These are phyloP conservation scores for Circinella umbellata DNA, from an alignment of 371 early-diverging fungal species.

Conservation along the genomic window DNA sequence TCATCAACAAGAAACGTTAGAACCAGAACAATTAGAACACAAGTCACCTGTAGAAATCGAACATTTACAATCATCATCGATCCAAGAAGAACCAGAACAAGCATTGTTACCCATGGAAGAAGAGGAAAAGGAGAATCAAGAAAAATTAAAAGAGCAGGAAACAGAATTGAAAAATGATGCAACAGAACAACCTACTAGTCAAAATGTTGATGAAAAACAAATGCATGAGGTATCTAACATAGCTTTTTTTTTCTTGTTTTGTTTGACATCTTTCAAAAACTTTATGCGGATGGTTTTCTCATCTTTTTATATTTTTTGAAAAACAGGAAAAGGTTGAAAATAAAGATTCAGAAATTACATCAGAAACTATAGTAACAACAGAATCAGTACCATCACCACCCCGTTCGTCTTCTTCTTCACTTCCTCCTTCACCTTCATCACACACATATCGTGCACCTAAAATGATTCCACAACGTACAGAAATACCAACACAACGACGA, in stretches of 20 bases:
- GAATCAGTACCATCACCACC: background rate
- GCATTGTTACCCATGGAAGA: background rate
- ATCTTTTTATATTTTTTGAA: background rate
- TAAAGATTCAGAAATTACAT: background rate
- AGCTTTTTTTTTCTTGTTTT: too few relatives aligned
- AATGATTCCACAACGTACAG: constrained; percentile 28
- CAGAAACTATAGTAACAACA: constrained; percentile 4
- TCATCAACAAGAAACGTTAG: too few relatives aligned
- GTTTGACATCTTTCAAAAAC: too few relatives aligned
- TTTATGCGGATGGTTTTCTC: too few relatives aligned
- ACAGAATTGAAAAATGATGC: too few relatives aligned
- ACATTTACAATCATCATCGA: too few relatives aligned
- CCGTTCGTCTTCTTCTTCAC: background rate
- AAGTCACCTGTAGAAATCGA: too few relatives aligned
- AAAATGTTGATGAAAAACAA: too few relatives aligned
- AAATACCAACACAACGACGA: constrained; percentile 27
- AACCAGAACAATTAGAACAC: too few relatives aligned
- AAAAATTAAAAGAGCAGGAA: background rate
- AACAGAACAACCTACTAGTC: too few relatives aligned
- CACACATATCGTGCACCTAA: constrained; percentile 3
- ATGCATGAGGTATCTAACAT: too few relatives aligned
- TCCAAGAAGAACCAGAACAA: too few relatives aligned
- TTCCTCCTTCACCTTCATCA: background rate
- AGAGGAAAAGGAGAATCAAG: background rate
- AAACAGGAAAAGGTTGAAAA: background rate